Conservation (phyloP, 163 green algal species). For the Coccomyxa subellipsoidea region DNA sequence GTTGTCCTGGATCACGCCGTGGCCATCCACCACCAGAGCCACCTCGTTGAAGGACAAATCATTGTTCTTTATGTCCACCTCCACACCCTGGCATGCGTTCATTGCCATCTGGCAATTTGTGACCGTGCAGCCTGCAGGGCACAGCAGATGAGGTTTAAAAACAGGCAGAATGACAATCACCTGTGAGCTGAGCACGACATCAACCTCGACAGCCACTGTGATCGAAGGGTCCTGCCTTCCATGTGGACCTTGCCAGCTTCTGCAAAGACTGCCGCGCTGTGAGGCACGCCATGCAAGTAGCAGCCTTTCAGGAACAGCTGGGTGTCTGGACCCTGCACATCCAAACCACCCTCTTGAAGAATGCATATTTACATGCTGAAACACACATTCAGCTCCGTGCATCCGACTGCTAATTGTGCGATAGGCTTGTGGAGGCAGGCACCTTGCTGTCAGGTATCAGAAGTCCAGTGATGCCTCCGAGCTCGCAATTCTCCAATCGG, state of each 20-base stretch:
- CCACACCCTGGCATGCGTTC: not conserved
- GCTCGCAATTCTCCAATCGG: constrained; percentile 12
- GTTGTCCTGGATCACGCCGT: constrained; percentile 8
- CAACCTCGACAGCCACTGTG: not conserved
- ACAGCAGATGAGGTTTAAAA: not conserved
- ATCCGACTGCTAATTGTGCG: not conserved
- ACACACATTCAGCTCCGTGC: not conserved
- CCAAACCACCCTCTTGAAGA: not conserved
- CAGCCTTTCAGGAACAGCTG: constrained; percentile 8
- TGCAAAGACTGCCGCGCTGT: not conserved
- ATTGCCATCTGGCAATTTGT: constrained; percentile 8
- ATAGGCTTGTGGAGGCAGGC: not conserved
- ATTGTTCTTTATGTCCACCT: not conserved
- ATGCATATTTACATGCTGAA: not conserved
- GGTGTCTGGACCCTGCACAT: not conserved
- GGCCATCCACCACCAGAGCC: constrained; percentile 1
- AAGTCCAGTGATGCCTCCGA: constrained; percentile 12
- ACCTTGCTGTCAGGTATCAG: constrained; percentile 4
- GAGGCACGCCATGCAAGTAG: constrained; percentile 2
- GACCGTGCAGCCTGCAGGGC: constrained; percentile 8
- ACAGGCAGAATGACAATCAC: not conserved
- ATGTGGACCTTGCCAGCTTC: not conserved
- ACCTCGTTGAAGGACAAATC: constrained; percentile 12
- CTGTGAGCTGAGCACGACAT: too few species aligned
- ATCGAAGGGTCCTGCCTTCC: not conserved